Evolutionary conservation across 106 monocot genomes (phyloP).

Genomic region (Allium fistulosum): DNA sequence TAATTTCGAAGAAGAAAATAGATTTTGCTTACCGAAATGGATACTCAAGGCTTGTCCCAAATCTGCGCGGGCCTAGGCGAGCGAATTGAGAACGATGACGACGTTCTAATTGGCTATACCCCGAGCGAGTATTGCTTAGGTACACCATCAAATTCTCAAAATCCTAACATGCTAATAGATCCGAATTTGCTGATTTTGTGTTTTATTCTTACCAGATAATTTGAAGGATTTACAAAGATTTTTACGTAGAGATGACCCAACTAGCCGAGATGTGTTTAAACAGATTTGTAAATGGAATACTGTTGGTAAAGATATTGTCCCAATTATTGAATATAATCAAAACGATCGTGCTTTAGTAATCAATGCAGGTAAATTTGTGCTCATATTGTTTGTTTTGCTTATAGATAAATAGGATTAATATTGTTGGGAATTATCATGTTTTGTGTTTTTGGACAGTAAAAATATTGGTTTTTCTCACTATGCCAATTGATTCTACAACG

Average conservation of each 20-base stretch:
- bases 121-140: conserved; percentile 7
- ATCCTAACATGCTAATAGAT: neutral
- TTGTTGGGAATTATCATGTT: neutral
- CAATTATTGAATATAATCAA: conserved; percentile 61
- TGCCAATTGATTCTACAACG: conserved; percentile 79
- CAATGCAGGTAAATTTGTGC: conserved; percentile 29
- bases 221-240: conserved; percentile 88
- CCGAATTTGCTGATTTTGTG: no score
- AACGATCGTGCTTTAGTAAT: conserved; percentile 59
- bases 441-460: conserved; percentile 44
- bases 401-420: neutral
- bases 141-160: neutral
- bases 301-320: conserved; percentile 62
- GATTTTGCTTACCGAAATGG: neutral
- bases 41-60: conserved; percentile 3
- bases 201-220: conserved; percentile 42
- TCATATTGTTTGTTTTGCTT: neutral
- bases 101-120: conserved; percentile 1
- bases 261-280: conserved; percentile 66
- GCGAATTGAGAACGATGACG: conserved; percentile 6
- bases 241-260: conserved; percentile 74
- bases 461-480: conserved; percentile 88
- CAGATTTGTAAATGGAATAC: conserved; percentile 94
- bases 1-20: neutral
- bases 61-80: conserved; percentile 8